Percentiles rank a stretch among this genome's conserved stretches.
phyloP scores from a whole-genome alignment of 2,329 filamentous ascomycete genomes.

The Daldinia sp. region DNA sequence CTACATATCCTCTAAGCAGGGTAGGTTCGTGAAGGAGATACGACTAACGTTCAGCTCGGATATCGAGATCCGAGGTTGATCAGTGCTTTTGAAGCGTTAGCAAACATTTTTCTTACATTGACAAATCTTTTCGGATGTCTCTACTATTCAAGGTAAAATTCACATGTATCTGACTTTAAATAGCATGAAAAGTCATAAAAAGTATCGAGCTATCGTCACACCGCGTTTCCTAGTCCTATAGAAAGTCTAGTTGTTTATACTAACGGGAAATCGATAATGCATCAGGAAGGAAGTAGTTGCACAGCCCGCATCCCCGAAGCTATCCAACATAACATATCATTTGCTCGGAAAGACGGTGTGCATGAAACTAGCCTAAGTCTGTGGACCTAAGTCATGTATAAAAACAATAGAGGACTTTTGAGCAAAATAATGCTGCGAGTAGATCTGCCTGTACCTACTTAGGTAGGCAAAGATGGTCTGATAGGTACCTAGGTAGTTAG shows the following conservation, averaged over 20 bases:
- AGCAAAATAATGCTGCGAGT: neutral
- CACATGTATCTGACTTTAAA: neutral
- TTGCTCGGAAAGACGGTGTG: neutral
- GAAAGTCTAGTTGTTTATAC: neutral
- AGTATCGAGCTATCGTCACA: neutral
- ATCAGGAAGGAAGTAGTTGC: neutral
- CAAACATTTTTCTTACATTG: neutral
- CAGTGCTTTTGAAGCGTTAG: neutral
- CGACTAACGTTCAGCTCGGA: neutral
- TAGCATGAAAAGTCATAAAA: neutral
- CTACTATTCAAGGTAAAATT: neutral
- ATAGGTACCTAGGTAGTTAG: neutral
- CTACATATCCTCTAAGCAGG: neutral
- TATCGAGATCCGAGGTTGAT: neutral
- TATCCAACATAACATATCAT: neutral
- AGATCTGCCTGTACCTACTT: neutral
- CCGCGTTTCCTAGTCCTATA: neutral
- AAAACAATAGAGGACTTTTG: neutral
- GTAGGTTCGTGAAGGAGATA: neutral
- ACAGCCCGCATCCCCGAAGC: neutral
- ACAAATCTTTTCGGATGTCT: neutral
- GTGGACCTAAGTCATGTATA: neutral
- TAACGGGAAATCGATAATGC: too few relatives aligned
- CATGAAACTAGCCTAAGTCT: neutral
- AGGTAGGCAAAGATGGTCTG: too few relatives aligned